Base-by-base conservation (phyloP, 345 rosid genomes). In the Gossypium thurberi region DNA sequence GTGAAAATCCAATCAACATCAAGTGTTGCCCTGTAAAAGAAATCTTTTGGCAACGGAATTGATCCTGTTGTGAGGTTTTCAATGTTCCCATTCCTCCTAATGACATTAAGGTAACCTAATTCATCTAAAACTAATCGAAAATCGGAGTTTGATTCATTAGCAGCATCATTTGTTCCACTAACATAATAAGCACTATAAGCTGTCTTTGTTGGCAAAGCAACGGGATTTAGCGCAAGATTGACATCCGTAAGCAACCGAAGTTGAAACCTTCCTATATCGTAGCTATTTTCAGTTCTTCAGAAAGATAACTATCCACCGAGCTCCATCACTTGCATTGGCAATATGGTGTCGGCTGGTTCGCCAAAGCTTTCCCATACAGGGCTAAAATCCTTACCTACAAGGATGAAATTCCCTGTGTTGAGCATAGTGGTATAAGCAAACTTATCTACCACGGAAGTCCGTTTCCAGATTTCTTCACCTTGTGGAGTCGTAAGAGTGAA, bases 281-380 rank as follows among this genome's bases (percentile, higher is more conserved):
- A 81, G 33, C 64, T 75, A 44, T 42, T 63, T 46, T 20, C 65
- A 4, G 71, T 58, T 43, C 52, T 75, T n/a, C 26, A 26, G 11
- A 82, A 81, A 40, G 37, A 56, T 61, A 80, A 44, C 73, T 10
- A 33, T 20, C 48, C 71, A 44, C n/a, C 80, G 12, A 57, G 21
- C 18, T 71, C 74, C 63, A 85, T 11, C 14, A 10, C 43, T 52
- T 82, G 88, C 20, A 72, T 50, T n/a, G 82, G 86, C 71, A 85
- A 37, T 23, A 85, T 60, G 12, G 84, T 81, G 43, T 85, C 83
- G 10, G 72, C 77, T 2, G 82, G 88, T 82, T 75, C 81, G 74
- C 86, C 88, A 85, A 28, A 28, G 4, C 0, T 28, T 28, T 3
- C 33, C 5, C 33, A 28, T 15, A 71, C 20, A 25, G 40, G 17